Conservation (phyloP, 805 yeast genomes). For the Candida hungchunana region DNA sequence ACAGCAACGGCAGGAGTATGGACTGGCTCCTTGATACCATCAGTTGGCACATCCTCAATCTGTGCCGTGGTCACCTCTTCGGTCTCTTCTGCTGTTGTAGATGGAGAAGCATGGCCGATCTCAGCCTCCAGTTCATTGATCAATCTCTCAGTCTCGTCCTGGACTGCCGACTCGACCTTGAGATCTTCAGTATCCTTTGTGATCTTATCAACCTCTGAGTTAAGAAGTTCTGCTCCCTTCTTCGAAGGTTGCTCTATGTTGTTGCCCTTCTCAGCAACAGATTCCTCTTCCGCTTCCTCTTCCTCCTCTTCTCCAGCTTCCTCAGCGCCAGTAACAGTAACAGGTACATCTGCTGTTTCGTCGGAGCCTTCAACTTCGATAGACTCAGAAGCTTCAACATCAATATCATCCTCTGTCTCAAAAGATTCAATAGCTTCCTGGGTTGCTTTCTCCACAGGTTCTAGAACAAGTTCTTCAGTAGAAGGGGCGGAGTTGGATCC, state of each 20-base stretch:
- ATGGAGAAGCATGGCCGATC: slow-evolving; percentile 4
- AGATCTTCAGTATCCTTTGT: slow-evolving; percentile 1
- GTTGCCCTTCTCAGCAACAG: neutral
- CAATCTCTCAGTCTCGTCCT: slow-evolving; percentile 24
- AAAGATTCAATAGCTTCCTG: neutral
- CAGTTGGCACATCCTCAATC: slow-evolving; percentile 1
- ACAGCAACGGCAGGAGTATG: slow-evolving; percentile 1
- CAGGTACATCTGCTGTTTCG: too few relatives aligned
- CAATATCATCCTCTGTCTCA: neutral
- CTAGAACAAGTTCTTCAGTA: neutral
- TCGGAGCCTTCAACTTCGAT: neutral
- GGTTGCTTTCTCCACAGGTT: neutral
- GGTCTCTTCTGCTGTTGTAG: neutral
- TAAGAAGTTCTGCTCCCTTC: neutral
- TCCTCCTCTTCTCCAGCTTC: neutral
- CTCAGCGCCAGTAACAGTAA: too few relatives aligned
- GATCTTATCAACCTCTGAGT: neutral
- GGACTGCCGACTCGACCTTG: too few relatives aligned
- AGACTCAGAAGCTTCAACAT: neutral
- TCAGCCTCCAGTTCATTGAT: slow-evolving; percentile 21
- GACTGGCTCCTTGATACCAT: neutral
- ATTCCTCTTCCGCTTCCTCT: slow-evolving; percentile 1
- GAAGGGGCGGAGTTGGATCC: too few relatives aligned
- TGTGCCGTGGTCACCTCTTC: slow-evolving; percentile 1
- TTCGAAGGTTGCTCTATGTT: too few relatives aligned